Base-by-base conservation (phyloP, 2,329 filamentous ascomycete species). In the Colletotrichum incanum region DNA sequence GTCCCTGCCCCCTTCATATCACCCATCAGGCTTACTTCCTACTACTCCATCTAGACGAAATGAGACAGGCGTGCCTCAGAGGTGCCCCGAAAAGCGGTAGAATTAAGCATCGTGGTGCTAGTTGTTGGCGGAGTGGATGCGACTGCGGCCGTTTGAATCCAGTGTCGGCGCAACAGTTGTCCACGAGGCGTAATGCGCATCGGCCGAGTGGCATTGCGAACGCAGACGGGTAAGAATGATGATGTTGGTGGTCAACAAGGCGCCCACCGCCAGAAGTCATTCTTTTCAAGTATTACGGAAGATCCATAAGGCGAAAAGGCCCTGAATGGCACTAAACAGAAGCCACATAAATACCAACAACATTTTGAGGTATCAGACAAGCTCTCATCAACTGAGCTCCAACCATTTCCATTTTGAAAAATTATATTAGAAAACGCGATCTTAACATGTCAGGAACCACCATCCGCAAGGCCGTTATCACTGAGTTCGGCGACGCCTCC, bases 381-480 rank as follows among this genome's bases (percentile, higher is more conserved):
- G 18, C 11, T 47, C 6, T 26, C 16, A 47, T 16, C 12, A 11
- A 5, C 2, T 43, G 2, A 5, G 23, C 14, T 16, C n/a, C n/a
- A 37, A 8, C 0, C 31, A 2, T 7, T 2, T 12, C 14, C 20
- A 50, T 11, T 26, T 18, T 9, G 5, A 18, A 26, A 9, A 58
- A 16, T n/a, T 11, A 14, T 18, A 31, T 34, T 1, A 2, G 7
- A 11, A 20, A 26, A 9, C 31, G 26, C 28, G 3, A 37, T 31
- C 12, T 23, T n/a, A 71, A 7, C 23, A 72, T 70, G 67, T 62
- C 70, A 20, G 41, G 45, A 47, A 73, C 58, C 14, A 76, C 79
- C 5, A 82, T 85, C 61, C 84, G 84, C 78, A 87, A 86, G 74
- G 85, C 82, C 23, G 75, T 86, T 67, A 83, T 87, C 73, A 77